A percentile compares a stretch with the other conserved stretches of the same genome.
Conservation (phyloP, 768 basidiomycete species). For the Macrolepiota fuliginosa region DNA sequence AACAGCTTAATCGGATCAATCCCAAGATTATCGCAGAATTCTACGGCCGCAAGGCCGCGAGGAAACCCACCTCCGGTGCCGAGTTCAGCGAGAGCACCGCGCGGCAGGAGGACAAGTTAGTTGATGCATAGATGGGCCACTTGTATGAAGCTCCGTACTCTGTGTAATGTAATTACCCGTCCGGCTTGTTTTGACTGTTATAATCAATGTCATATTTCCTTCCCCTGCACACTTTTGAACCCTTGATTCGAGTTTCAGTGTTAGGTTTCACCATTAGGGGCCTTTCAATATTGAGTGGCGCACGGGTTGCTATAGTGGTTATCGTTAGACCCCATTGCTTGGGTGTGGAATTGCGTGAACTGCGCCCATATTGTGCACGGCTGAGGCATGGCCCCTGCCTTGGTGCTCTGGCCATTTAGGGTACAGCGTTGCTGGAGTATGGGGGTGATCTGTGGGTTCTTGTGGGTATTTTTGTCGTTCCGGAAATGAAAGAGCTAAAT, state of each 20-base stretch:
- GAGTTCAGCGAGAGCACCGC: constrained; percentile 38
- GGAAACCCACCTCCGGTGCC: constrained; percentile 55
- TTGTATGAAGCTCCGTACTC: neutral
- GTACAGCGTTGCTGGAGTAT: neutral
- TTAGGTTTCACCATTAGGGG: neutral
- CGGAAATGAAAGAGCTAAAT: constrained; percentile 9
- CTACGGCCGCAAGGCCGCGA: constrained; percentile 80
- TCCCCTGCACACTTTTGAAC: neutral
- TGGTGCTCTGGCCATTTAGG: neutral
- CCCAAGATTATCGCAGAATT: constrained; percentile 95
- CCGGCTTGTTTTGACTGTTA: neutral
- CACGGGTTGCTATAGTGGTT: neutral
- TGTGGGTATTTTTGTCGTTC: constrained; percentile 2
- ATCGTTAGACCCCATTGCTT: neutral
- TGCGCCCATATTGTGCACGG: constrained; percentile 1
- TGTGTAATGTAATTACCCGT: neutral
- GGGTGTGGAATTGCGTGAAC: neutral
- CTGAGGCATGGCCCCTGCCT: neutral
- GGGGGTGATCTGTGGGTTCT: neutral
- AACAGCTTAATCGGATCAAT: constrained; percentile 96
- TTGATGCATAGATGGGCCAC: constrained; percentile 52
- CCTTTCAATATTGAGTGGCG: neutral
- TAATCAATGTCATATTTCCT: neutral
- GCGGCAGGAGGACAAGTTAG: constrained; percentile 30
- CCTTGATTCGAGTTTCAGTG: constrained; percentile 6